Conservation (phyloP, 192 early-diverging fungal genomes). For the Coemansia sp. region DNA sequence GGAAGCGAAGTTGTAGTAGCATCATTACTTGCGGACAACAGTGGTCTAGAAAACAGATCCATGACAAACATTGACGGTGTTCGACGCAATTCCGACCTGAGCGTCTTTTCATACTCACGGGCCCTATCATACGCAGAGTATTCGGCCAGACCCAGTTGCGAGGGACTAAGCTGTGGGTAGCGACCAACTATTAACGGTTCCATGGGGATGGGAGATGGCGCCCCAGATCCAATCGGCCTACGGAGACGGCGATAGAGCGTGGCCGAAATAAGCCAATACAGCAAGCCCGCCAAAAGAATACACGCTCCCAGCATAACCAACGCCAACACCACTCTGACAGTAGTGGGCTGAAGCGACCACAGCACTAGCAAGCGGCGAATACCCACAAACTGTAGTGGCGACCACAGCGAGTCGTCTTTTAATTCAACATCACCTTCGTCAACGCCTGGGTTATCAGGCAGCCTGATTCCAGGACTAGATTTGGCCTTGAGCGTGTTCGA, state of each 20-base stretch:
- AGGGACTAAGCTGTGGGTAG: neutral
- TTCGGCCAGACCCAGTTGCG: slow-evolving; percentile 14
- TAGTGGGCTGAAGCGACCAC: slow-evolving; percentile 32
- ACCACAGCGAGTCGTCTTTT: slow-evolving; percentile 44
- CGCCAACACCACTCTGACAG: slow-evolving; percentile 1
- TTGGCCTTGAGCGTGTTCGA: slow-evolving; percentile 6
- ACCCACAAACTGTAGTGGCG: slow-evolving; percentile 39
- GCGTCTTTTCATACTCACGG: neutral
- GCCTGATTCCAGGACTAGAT: slow-evolving; percentile 16
- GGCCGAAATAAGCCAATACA: slow-evolving; percentile 14
- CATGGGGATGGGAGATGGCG: neutral
- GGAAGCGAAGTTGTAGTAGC: neutral
- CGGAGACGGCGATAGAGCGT: neutral
- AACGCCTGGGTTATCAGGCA: slow-evolving; percentile 12
- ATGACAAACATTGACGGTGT: slow-evolving; percentile 34
- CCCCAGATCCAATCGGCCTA: neutral
- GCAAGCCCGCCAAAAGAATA: neutral
- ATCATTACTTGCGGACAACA: neutral
- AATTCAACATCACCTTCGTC: slow-evolving; percentile 15
- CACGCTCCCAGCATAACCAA: neutral
- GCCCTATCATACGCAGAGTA: neutral
- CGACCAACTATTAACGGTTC: neutral
- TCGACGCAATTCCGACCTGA: neutral
- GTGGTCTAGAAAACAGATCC: slow-evolving; percentile 17
- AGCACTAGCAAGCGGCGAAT: slow-evolving; percentile 24